Evolutionary conservation across 257 asterid genomes (phyloP), one percentile per base, ranked within the genome.

Genomic region (Plantago major): DNA sequence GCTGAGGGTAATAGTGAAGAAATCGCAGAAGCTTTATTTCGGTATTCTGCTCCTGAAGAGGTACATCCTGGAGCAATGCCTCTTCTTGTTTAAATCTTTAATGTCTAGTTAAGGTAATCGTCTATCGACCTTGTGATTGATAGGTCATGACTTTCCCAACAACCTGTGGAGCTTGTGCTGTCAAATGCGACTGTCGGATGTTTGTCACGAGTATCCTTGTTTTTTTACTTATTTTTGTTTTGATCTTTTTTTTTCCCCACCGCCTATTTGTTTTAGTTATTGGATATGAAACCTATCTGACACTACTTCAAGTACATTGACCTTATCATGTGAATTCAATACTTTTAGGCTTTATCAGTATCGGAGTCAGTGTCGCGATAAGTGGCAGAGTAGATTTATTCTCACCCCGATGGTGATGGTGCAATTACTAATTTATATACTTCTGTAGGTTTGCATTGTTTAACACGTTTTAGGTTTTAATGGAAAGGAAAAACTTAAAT

Each of bases 21-120:
- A 74, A 78, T 83, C 42, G 86, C 94, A 14, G 95, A 87, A 45
- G 94, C 95, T 19, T 83, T 93, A 65, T 93, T 85, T 74, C 77
- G 88, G 55, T 93, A 93, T 77, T 85, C 99, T 61, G 80, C 97
- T 6, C 99, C 99, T 37, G 97, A 93, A 78, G 97, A 89, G 95
- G 99, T 89, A 74, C 12, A 16, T 71, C 54, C 54, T 12, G 14
- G 9, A 42, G 38, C 52, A 42, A 51, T 1, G 15, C 17, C n/a
- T 64, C 47, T 26, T 58, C 30, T 5, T 26, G 16, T 26, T 50
- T 4, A 26, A 48, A 62, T n/a, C 46, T 64, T 14, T 38, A 14
- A 48, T 60, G 12, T 46, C 14, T 13, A 18, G 42, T 54, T 13
- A 2, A 11, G 16, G 43, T 53, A 42, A 40, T 59, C 33, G 50